Evolutionary conservation across 768 basidiomycete species (phyloP).

Genomic region (Pholiota molesta): DNA sequence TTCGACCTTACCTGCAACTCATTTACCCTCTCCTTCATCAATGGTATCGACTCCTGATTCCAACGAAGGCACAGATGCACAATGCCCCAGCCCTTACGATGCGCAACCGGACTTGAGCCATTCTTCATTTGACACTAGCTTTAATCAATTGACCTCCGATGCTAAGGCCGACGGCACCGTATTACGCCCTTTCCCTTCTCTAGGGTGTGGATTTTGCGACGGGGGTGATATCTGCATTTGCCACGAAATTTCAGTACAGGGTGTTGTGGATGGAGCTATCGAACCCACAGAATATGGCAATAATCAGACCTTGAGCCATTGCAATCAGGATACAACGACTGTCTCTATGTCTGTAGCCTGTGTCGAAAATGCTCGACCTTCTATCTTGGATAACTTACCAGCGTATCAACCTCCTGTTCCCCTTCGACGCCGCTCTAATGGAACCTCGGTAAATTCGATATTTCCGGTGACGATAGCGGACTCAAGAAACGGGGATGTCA

Average conservation of each 20-base stretch:
- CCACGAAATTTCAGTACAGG: conserved; percentile 62
- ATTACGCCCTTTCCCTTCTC: conserved; percentile 42
- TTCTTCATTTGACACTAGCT: conserved; percentile 12
- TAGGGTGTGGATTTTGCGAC: conserved; percentile 78
- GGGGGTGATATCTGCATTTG: conserved; percentile 77
- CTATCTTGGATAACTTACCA: conserved; percentile 77
- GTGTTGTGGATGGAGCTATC: conserved; percentile 30
- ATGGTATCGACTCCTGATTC: conserved; percentile 56
- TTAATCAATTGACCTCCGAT: conserved; percentile 33
- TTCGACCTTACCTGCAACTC: conserved; percentile 39
- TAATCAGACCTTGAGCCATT: background rate
- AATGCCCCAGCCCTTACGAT: conserved; percentile 37
- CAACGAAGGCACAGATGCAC: conserved; percentile 34
- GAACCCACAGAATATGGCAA: conserved; percentile 5
- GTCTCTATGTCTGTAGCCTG: background rate
- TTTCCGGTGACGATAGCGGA: conserved; percentile 47
- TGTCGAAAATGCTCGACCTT: conserved; percentile 31
- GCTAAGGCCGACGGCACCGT: conserved; percentile 29
- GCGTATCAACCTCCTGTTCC: conserved; percentile 84
- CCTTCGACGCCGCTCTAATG: conserved; percentile 59
- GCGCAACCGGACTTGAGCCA: conserved; percentile 31
- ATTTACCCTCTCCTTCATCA: conserved; percentile 47
- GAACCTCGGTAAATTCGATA: conserved; percentile 45
- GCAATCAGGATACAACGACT: background rate
- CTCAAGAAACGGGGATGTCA: conserved; percentile 29